These are phyloP conservation scores for Phytophthora quininea DNA, from an alignment of 352 stramenopile genomes.

Conservation along the genomic window DNA sequence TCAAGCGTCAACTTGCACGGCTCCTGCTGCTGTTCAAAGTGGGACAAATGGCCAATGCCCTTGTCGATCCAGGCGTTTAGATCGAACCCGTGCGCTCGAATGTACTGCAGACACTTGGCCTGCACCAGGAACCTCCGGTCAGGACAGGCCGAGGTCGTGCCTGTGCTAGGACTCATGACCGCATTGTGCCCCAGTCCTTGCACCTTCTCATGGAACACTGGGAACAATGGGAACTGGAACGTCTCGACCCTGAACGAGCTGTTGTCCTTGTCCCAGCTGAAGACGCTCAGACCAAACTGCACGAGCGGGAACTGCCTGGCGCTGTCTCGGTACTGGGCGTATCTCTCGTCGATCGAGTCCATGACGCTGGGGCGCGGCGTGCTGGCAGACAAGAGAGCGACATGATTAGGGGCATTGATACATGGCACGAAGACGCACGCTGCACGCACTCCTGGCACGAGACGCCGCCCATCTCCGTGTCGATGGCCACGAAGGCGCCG, in stretches of 20 bases:
- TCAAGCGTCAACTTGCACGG: constrained; percentile 28
- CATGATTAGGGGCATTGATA: constrained; percentile 7
- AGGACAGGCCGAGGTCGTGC: constrained; percentile 24
- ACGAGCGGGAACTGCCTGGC: constrained; percentile 71
- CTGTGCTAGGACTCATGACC: background rate
- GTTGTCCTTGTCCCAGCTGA: constrained; percentile 53
- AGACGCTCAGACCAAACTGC: constrained; percentile 77
- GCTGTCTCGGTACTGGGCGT: constrained; percentile 58
- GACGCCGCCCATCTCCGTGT: constrained; percentile 80
- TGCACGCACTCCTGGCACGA: constrained; percentile 66
- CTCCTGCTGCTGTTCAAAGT: constrained; percentile 56
- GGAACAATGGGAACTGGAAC: constrained; percentile 83
- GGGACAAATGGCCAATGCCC: constrained; percentile 74
- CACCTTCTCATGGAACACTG: constrained; percentile 44
- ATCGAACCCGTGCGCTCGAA: constrained; percentile 80
- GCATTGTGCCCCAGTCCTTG: constrained; percentile 7
- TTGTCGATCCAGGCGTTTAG: constrained; percentile 80
- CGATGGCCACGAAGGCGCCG: constrained; percentile 74
- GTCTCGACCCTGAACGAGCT: constrained; percentile 60
- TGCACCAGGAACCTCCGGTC: constrained; percentile 74
- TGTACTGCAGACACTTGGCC: constrained; percentile 78
- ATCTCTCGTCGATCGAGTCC: constrained; percentile 74
- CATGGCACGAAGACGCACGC: background rate
- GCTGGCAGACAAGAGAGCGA: constrained; percentile 14
- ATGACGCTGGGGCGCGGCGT: constrained; percentile 62